Evolutionary conservation across 768 basidiomycete species (phyloP).

Genomic region (Suillus americanus): DNA sequence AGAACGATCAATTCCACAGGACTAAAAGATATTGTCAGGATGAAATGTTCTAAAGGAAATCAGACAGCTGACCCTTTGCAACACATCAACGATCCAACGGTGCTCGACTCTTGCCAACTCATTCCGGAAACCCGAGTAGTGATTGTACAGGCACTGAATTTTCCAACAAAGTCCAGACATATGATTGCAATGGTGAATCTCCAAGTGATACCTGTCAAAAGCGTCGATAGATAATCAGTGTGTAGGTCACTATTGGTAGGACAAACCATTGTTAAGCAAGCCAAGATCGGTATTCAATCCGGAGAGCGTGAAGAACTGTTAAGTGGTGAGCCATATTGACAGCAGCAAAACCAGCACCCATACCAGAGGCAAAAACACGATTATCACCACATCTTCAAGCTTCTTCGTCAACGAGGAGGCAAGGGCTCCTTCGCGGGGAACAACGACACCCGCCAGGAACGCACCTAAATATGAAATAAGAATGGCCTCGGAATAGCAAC

Average conservation of each 20-base stretch:
- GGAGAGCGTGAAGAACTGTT: constrained; percentile 90
- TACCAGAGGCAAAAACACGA: constrained; percentile 87
- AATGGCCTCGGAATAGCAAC: background rate
- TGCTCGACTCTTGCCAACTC: constrained; percentile 73
- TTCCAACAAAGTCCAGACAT: constrained; percentile 77
- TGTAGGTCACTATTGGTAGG: background rate
- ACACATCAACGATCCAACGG: constrained; percentile 92
- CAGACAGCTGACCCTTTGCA: constrained; percentile 78
- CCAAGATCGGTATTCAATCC: constrained; percentile 90
- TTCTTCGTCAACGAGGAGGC: constrained; percentile 86
- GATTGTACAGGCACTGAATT: constrained; percentile 80
- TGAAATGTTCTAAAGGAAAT: constrained; percentile 13
- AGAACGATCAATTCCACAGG: constrained; percentile 94
- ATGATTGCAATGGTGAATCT: constrained; percentile 83
- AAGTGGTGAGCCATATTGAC: background rate
- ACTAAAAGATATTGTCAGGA: constrained; percentile 33
- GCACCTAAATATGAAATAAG: constrained; percentile 48
- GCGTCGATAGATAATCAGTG: background rate
- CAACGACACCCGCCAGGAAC: constrained; percentile 77
- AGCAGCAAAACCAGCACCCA: constrained; percentile 25
- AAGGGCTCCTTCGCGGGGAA: constrained; percentile 86
- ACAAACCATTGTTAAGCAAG: constrained; percentile 69
- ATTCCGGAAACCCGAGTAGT: constrained; percentile 74
- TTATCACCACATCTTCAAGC: constrained; percentile 89
- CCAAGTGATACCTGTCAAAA: constrained; percentile 69